Evolutionary conservation across 1,284 basidiomycete genomes (phyloP).

Genomic region (Cutaneotrichosporon mucoides): DNA sequence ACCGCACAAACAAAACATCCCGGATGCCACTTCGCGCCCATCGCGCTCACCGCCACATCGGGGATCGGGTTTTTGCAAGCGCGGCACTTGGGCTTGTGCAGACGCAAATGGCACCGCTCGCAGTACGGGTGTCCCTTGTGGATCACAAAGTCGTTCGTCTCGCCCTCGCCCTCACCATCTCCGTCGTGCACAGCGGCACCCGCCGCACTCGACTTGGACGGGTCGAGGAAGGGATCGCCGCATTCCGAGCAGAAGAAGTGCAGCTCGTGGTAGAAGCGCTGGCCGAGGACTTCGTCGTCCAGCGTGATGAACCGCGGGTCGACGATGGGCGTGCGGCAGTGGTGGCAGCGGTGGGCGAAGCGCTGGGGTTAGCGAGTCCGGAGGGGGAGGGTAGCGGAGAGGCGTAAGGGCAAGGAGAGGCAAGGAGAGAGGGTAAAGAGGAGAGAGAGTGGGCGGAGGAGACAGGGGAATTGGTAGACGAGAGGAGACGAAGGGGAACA

Average conservation of each 20-base stretch:
- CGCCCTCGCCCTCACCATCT: conserved; percentile 52
- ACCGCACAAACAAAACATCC: conserved; percentile 90
- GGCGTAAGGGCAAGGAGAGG: background rate
- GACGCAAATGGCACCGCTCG: conserved; percentile 80
- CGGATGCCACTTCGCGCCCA: conserved; percentile 89
- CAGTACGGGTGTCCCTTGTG: conserved; percentile 93
- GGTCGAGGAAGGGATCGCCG: conserved; percentile 88
- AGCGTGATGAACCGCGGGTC: conserved; percentile 93
- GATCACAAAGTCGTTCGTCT: conserved; percentile 73
- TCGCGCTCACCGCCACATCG: conserved; percentile 79
- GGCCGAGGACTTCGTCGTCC: conserved; percentile 71
- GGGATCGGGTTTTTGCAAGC: conserved; percentile 77
- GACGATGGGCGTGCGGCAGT: conserved; percentile 92
- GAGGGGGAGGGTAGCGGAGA: background rate
- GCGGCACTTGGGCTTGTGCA: conserved; percentile 85
- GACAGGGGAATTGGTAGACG: too few relatives aligned
- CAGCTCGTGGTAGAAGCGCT: conserved; percentile 77
- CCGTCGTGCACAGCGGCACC: conserved; percentile 56
- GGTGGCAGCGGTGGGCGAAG: conserved; percentile 90
- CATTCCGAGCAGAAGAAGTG: conserved; percentile 99
- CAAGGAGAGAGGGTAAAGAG: too few relatives aligned
- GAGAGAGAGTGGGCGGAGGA: too few relatives aligned
- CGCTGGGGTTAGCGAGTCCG: conserved; percentile 53
- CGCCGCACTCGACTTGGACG: conserved; percentile 50
- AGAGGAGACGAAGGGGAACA: too few relatives aligned